Percentiles rank a stretch among this genome's conserved stretches.
phyloP scores from a whole-genome alignment of 768 basidiomycete species.

The Crepidotus variabilis region DNA sequence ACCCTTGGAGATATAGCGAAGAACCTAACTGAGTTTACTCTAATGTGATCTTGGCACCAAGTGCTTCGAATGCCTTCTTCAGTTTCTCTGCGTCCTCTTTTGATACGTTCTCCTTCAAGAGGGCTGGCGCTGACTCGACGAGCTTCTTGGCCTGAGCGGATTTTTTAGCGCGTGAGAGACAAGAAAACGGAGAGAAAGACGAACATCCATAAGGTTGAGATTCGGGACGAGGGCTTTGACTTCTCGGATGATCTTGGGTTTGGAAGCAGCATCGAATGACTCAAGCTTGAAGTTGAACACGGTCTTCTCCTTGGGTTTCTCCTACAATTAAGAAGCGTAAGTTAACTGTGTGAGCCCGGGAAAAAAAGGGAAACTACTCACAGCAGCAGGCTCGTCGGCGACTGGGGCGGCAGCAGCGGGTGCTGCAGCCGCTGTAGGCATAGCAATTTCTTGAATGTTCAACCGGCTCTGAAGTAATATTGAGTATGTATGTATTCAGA shows the following conservation, averaged over 20 bases:
- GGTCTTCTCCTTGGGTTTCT: slow-evolving; percentile 98
- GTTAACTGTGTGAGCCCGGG: background rate
- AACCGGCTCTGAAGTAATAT: slow-evolving; percentile 61
- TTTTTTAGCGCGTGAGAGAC: background rate
- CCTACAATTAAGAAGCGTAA: slow-evolving; percentile 36
- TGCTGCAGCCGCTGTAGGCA: slow-evolving; percentile 73
- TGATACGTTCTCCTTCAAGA: slow-evolving; percentile 88
- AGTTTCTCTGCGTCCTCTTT: slow-evolving; percentile 99
- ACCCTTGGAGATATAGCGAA: slow-evolving; percentile 13
- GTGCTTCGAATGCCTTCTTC: slow-evolving; percentile 81
- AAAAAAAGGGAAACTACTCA: slow-evolving; percentile 27
- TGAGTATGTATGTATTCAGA: background rate
- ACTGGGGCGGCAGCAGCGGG: slow-evolving; percentile 51
- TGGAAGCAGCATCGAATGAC: slow-evolving; percentile 86
- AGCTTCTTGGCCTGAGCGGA: slow-evolving; percentile 91
- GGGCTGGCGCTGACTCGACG: slow-evolving; percentile 91
- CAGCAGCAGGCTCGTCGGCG: slow-evolving; percentile 65
- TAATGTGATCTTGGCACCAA: slow-evolving; percentile 85
- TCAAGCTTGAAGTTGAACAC: slow-evolving; percentile 94
- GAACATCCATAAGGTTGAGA: slow-evolving; percentile 94
- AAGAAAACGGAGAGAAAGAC: slow-evolving; percentile 25
- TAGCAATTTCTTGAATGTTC: slow-evolving; percentile 96
- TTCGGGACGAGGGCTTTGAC: slow-evolving; percentile 95
- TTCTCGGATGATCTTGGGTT: slow-evolving; percentile 97
- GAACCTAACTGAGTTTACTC: slow-evolving; percentile 46